Conservation (phyloP, 768 basidiomycete genomes). For the Boletus pseudopeckii region DNA sequence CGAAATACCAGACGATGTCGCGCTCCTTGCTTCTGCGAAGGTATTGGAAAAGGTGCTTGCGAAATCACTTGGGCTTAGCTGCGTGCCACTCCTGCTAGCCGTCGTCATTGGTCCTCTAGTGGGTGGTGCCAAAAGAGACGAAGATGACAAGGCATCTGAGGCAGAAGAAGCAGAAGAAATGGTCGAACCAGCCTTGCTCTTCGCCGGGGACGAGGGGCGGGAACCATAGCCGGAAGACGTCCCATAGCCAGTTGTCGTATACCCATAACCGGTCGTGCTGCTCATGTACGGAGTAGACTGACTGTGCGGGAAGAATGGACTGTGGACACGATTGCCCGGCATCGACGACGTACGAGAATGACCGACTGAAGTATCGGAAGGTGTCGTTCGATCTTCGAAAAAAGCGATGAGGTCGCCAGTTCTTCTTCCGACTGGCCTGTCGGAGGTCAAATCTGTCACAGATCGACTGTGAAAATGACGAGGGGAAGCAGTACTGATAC, state of each 20-base stretch:
- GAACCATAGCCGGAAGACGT: slow-evolving; percentile 35
- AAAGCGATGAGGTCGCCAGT: slow-evolving; percentile 71
- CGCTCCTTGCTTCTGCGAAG: slow-evolving; percentile 36
- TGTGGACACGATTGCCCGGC: slow-evolving; percentile 36
- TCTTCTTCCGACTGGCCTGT: slow-evolving; percentile 47
- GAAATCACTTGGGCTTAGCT: slow-evolving; percentile 35
- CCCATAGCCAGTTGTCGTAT: slow-evolving; percentile 32
- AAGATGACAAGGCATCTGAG: slow-evolving; percentile 29
- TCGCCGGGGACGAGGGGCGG: slow-evolving; percentile 47
- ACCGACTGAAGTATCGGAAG: slow-evolving; percentile 34
- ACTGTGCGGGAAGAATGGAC: slow-evolving; percentile 29
- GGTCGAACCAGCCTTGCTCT: slow-evolving; percentile 37
- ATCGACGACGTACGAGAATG: slow-evolving; percentile 56
- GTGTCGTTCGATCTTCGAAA: slow-evolving; percentile 56
- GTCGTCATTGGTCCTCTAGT: slow-evolving; percentile 32
- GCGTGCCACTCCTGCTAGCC: slow-evolving; percentile 27
- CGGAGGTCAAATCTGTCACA: slow-evolving; percentile 53
- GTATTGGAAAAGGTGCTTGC: slow-evolving; percentile 38
- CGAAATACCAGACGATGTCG: slow-evolving; percentile 27
- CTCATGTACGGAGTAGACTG: slow-evolving; percentile 41
- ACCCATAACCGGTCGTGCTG: slow-evolving; percentile 35
- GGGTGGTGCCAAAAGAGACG: slow-evolving; percentile 50
- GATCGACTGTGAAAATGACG: slow-evolving; percentile 48
- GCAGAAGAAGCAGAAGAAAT: slow-evolving; percentile 24
- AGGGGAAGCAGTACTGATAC: slow-evolving; percentile 38